A percentile compares a stretch with the other conserved stretches of the same genome.
Conservation (phyloP, 495 filamentous ascomycete species). For the Aspergillus hancockii region DNA sequence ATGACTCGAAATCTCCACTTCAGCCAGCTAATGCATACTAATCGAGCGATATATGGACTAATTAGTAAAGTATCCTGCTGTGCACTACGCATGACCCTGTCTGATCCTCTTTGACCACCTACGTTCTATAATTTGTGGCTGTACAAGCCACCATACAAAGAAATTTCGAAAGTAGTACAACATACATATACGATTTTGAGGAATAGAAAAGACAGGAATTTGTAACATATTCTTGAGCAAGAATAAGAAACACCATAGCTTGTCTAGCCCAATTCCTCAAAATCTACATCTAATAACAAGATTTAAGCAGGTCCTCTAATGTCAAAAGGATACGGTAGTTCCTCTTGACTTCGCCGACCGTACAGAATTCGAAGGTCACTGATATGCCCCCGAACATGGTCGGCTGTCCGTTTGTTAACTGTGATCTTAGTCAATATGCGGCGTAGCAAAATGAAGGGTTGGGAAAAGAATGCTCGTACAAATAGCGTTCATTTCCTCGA, state of each 20-base stretch:
- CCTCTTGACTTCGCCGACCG: neutral
- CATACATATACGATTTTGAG: too few species aligned
- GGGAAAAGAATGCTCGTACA: constrained; percentile 18
- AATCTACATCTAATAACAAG: neutral
- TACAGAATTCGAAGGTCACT: neutral
- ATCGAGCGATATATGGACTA: neutral
- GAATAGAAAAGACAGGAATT: too few species aligned
- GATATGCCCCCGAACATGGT: neutral
- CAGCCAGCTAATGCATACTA: neutral
- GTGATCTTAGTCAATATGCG: neutral
- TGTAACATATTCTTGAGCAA: too few species aligned
- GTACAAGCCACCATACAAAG: neutral
- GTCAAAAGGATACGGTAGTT: neutral
- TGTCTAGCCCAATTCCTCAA: too few species aligned
- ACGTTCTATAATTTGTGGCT: neutral
- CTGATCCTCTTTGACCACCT: neutral
- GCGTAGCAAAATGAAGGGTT: neutral
- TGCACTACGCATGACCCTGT: too few species aligned
- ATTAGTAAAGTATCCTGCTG: too few species aligned
- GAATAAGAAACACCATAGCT: too few species aligned
- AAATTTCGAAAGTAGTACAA: neutral
- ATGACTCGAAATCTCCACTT: neutral
- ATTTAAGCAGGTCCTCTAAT: neutral
- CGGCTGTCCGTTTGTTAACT: constrained; percentile 4
- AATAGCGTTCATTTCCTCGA: constrained; percentile 35